Base-by-base conservation (phyloP, 345 rosid species). In the Pistacia integerrima region DNA sequence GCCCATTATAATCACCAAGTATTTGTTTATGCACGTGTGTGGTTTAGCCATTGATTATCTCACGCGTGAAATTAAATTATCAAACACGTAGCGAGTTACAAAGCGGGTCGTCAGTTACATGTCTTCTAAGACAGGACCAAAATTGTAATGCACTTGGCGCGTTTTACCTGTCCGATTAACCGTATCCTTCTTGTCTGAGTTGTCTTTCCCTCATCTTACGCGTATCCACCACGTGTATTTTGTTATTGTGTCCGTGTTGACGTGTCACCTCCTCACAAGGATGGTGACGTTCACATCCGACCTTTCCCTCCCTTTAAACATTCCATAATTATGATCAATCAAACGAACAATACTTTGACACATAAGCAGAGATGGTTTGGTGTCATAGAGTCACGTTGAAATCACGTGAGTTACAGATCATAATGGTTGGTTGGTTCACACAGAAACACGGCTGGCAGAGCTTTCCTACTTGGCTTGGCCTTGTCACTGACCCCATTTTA, bases 181-280 rank as follows among this genome's bases (percentile, higher is more conserved):
- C 52, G 64, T 41, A 58, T 58, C 74, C 38, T 71, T 58, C 8
- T 20, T 0, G 20, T 58, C 17, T 8, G 38, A 3, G 59, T 25
- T 28, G 22, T 8, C 59, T 17, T 12, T 3, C 5, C 49, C 58
- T 73, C 0, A 61, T 16, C 67, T 28, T 18, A 17, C 73, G 66
- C 78, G 67, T 18, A 44, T 67, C 73, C 67, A 30, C 25, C 25
- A 56, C 73, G 58, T 25, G 72, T 49, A 10, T 17, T 9, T 28
- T 3, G 25, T 46, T 68, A 30, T 8, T 54, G 36, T 36, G 55
- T 71, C 74, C 49, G 65, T 12, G 54, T 38, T 20, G 18, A 71
- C 74, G 51, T 57, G 78, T 20, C 67, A 12, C 22, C 4, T 28
- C 59, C 8, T 30, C 35, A 30, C 25, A 14, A 0, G 4, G 33